Percentiles rank a stretch among this genome's conserved stretches.
Conservation (phyloP, 2,329 filamentous ascomycete genomes). For the Pezicula carpinea region DNA sequence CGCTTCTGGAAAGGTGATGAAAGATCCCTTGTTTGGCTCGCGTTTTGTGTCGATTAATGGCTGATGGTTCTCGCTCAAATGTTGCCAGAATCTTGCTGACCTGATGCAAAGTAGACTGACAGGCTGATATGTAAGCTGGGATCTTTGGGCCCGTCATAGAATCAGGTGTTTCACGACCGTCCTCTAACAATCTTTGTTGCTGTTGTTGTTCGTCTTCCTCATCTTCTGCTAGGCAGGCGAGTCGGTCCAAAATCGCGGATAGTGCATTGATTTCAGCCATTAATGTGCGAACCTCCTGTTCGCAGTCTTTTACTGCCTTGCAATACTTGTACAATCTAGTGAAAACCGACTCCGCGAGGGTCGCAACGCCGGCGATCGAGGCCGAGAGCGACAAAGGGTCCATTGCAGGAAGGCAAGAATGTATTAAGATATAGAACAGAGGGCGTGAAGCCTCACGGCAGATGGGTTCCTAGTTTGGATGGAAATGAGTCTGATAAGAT, state of each 20-base stretch:
- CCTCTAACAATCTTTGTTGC: too few species aligned
- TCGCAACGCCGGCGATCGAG: background rate
- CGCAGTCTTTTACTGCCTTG: background rate
- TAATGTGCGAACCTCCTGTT: background rate
- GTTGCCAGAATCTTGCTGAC: background rate
- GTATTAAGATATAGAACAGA: too few species aligned
- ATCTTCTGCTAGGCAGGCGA: background rate
- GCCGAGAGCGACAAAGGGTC: too few species aligned
- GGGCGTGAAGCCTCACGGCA: too few species aligned
- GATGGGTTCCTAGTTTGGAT: too few species aligned
- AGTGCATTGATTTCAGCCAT: background rate
- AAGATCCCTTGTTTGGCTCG: too few species aligned
- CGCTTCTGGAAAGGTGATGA: too few species aligned
- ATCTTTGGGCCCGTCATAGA: background rate
- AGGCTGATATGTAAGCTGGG: background rate
- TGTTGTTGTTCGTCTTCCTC: background rate
- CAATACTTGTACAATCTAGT: background rate
- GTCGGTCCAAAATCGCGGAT: background rate
- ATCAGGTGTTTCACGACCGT: background rate
- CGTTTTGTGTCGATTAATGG: too few species aligned
- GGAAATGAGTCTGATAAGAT: too few species aligned
- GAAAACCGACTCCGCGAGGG: background rate
- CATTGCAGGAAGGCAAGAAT: too few species aligned
- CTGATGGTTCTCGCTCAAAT: background rate
- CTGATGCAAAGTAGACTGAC: background rate